Percentiles rank a stretch among this genome's conserved stretches.
These are phyloP conservation scores for Aspergillus diversus DNA, from an alignment of 495 filamentous ascomycete species.

Conservation along the genomic window DNA sequence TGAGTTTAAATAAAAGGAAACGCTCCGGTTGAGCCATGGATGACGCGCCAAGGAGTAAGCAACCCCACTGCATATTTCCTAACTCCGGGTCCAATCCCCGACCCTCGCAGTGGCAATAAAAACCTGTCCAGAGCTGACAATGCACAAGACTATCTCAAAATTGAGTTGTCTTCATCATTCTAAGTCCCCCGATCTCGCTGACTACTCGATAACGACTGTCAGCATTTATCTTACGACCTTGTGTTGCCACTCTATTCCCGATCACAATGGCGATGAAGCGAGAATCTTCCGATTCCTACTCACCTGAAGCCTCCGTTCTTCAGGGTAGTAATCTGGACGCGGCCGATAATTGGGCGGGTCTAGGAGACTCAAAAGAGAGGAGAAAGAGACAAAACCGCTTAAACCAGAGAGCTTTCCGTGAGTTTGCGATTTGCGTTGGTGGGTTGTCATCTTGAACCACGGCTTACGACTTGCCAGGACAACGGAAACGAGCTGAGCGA, in stretches of 20 bases:
- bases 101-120: neutral
- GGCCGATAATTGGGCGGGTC: constrained; percentile 44
- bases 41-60: constrained; percentile 6
- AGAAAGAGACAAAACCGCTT: constrained; percentile 47
- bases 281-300: neutral
- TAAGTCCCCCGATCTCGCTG: neutral
- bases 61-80: constrained; percentile 9
- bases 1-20: constrained; percentile 16
- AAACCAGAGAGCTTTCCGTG: constrained; percentile 48
- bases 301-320: neutral
- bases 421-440: constrained; percentile 9
- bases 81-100: constrained; percentile 15
- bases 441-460: neutral
- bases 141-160: neutral
- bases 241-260: neutral
- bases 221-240: neutral
- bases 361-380: constrained; percentile 42
- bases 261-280: neutral
- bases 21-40: neutral
- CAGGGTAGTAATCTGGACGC: neutral
- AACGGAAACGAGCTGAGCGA: constrained; percentile 26
- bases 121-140: neutral
- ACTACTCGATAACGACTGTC: neutral
- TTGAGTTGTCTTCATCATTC: neutral
- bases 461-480: constrained; percentile 15